Evolutionary conservation across 2,329 filamentous ascomycete species (phyloP).

Genomic region (Fusarium sp.): DNA sequence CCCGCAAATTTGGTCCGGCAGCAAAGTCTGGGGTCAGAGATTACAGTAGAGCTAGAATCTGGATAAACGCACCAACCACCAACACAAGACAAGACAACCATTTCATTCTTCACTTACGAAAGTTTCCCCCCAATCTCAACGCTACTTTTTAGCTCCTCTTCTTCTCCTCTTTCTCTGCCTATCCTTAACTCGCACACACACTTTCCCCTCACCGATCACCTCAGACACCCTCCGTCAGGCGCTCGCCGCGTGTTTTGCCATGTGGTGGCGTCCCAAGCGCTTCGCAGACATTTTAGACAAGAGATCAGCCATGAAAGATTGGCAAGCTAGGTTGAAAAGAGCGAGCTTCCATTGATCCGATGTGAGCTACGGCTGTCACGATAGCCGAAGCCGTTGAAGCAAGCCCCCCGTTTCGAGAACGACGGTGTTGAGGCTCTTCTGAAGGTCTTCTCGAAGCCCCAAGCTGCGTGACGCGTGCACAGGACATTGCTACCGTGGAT

Average conservation of each 20-base stretch:
- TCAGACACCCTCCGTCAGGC: conserved; percentile 24
- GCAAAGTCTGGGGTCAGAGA: conserved; percentile 35
- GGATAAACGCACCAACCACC: conserved; percentile 23
- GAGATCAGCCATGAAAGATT: conserved; percentile 9
- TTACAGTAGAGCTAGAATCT: conserved; percentile 11
- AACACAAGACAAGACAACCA: conserved; percentile 16
- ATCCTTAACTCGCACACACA: conserved; percentile 1
- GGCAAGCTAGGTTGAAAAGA: conserved; percentile 44
- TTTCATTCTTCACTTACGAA: conserved; percentile 7
- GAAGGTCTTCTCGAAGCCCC: conserved; percentile 10
- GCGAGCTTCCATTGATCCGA: conserved; percentile 47
- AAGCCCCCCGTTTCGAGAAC: conserved; percentile 22
- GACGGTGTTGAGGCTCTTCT: conserved; percentile 30
- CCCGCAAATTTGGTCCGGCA: conserved; percentile 35
- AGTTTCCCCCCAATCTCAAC: conserved; percentile 8
- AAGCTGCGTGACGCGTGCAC: background rate
- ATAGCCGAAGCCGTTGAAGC: conserved; percentile 49
- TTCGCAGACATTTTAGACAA: conserved; percentile 12
- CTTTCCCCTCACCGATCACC: conserved; percentile 22
- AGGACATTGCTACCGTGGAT: conserved; percentile 11
- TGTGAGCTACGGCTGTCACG: conserved; percentile 45
- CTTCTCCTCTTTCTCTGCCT: background rate
- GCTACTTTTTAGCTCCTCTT: conserved; percentile 10
- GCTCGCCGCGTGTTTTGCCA: conserved; percentile 44
- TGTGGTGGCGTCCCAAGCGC: conserved; percentile 48